A percentile compares a stretch with the other conserved stretches of the same genome.
Evolutionary conservation across 768 basidiomycete genomes (phyloP).

Genomic region (Cystobasidium onofrii): DNA sequence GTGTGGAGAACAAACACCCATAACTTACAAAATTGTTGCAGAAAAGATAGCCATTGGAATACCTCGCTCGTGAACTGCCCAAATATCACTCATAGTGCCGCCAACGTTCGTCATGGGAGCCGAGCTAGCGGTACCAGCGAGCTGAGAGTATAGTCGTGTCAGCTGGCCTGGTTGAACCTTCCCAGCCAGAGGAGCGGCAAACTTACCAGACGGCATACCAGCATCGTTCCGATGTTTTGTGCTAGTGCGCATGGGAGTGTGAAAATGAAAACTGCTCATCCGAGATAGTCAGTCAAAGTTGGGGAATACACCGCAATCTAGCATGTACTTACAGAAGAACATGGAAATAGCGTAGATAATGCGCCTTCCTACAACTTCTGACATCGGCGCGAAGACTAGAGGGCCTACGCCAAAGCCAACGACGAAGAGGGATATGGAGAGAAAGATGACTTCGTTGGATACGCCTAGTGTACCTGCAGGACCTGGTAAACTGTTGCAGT

Average conservation of each 20-base stretch:
- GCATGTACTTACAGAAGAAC: conserved; percentile 39
- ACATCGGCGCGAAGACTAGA: neutral
- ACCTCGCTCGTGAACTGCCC: conserved; percentile 42
- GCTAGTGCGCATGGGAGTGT: conserved; percentile 44
- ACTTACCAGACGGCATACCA: conserved; percentile 39
- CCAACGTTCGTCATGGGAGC: conserved; percentile 43
- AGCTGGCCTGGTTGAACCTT: neutral
- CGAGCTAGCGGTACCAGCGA: conserved; percentile 43
- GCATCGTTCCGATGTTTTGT: conserved; percentile 43
- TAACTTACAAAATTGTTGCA: conserved; percentile 20
- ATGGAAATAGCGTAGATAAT: conserved; percentile 41
- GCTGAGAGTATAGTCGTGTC: neutral
- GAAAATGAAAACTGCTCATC: conserved; percentile 37
- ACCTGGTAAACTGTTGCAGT: neutral
- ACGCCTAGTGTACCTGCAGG: neutral
- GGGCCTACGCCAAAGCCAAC: neutral
- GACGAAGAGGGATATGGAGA: conserved; percentile 1
- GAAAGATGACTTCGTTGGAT: neutral
- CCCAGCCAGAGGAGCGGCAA: neutral
- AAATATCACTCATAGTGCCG: conserved; percentile 41
- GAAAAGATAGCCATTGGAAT: conserved; percentile 44
- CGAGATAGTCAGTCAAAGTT: conserved; percentile 37
- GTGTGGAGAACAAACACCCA: too few relatives aligned
- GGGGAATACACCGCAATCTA: conserved; percentile 21
- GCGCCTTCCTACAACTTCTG: conserved; percentile 39